These are phyloP conservation scores for Tagetes patula DNA, from an alignment of 129 eudicot genomes.

Conservation along the genomic window DNA sequence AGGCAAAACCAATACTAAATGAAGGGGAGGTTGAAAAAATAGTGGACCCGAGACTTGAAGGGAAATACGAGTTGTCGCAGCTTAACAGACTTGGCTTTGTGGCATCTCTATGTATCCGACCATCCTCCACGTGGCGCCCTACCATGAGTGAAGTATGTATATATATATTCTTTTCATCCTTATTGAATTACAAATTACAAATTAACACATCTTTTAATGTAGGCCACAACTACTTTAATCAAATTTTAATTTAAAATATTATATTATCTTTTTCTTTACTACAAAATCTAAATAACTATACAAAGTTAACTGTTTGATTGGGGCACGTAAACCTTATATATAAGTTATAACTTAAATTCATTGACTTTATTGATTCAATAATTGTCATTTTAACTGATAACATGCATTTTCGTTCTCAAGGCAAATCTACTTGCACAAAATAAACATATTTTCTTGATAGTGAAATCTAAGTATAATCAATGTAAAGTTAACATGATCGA, in stretches of 20 bases:
- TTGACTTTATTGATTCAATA: too few relatives aligned
- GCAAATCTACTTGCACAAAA: too few relatives aligned
- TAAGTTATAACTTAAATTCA: too few relatives aligned
- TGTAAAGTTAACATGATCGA: too few relatives aligned
- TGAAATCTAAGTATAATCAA: too few relatives aligned
- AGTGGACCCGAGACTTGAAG: slow-evolving; percentile 76
- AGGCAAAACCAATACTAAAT: slow-evolving; percentile 84
- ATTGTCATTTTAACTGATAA: too few relatives aligned
- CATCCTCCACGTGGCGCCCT: slow-evolving; percentile 89
- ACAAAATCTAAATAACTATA: background rate
- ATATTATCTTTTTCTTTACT: background rate
- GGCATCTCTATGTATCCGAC: slow-evolving; percentile 88
- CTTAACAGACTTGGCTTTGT: slow-evolving; percentile 63
- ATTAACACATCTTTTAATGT: background rate
- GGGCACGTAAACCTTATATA: too few relatives aligned
- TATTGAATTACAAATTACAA: background rate
- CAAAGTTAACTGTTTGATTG: too few relatives aligned
- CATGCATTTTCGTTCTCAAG: too few relatives aligned
- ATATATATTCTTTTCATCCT: background rate
- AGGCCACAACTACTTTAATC: slow-evolving; percentile 2
- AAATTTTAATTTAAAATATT: background rate
- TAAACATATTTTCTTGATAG: too few relatives aligned
- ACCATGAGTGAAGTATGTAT: slow-evolving; percentile 83
- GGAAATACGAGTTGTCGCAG: slow-evolving; percentile 50
- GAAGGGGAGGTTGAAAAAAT: slow-evolving; percentile 58